phyloP scores from a whole-genome alignment of 2,329 filamentous ascomycete species.

The Penicillium hordei region DNA sequence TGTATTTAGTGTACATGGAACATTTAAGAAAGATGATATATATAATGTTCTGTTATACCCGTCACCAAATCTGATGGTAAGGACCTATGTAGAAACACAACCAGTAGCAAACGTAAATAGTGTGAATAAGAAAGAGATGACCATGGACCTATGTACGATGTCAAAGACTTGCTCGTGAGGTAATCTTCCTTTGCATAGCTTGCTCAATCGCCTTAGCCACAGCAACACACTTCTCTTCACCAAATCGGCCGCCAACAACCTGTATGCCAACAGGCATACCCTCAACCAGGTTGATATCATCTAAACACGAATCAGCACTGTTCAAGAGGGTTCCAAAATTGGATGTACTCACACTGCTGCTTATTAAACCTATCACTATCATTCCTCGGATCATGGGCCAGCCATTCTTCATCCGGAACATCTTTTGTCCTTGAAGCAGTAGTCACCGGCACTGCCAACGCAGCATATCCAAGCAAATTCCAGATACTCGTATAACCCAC shows the following conservation, averaged over 20 bases:
- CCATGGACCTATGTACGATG: too few species aligned
- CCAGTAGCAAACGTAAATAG: background rate
- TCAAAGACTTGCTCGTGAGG: constrained; percentile 13
- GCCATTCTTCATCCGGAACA: constrained; percentile 31
- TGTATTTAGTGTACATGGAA: background rate
- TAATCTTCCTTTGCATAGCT: constrained; percentile 17
- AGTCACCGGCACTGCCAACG: constrained; percentile 34
- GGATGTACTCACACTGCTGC: constrained; percentile 28
- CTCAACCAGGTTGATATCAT: constrained; percentile 34
- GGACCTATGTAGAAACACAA: background rate
- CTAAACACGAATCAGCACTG: constrained; percentile 11
- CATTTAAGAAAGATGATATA: background rate
- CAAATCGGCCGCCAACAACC: constrained; percentile 34
- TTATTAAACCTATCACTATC: constrained; percentile 36
- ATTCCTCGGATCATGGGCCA: constrained; percentile 34
- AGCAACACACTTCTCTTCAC: constrained; percentile 36
- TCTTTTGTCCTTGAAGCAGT: constrained; percentile 31
- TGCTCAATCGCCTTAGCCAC: constrained; percentile 36
- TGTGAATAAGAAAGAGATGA: too few species aligned
- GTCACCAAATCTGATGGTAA: background rate
- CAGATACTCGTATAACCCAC: constrained; percentile 38
- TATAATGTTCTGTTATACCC: too few species aligned
- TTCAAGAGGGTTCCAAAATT: fast-evolving
- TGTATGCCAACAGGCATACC: constrained; percentile 39
- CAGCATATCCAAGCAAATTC: constrained; percentile 38